Evolutionary conservation across 1,139 yeast species (phyloP).

Genomic region (Taiozyma sp.): DNA sequence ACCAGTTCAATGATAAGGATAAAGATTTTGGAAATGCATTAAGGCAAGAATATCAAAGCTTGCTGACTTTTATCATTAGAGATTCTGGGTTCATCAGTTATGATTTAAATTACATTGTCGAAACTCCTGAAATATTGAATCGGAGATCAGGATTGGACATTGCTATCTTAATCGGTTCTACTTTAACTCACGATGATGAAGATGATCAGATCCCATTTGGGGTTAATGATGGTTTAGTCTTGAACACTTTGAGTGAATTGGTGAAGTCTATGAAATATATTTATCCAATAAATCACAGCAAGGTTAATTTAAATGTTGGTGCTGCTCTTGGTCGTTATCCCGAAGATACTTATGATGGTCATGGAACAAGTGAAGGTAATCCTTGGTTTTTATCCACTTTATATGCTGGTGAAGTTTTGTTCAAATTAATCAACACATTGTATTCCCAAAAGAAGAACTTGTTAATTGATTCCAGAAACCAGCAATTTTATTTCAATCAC

Average conservation of each 20-base stretch:
- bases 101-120: conserved; percentile 52
- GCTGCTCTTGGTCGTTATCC: conserved; percentile 90
- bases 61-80: conserved; percentile 26
- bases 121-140: conserved; percentile 51
- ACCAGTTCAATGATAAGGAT: conserved; percentile 30
- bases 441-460: conserved; percentile 30
- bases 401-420: conserved; percentile 50
- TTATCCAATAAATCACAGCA: conserved; percentile 65
- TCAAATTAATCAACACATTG: conserved; percentile 32
- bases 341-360: conserved; percentile 87
- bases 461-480: conserved; percentile 21
- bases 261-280: conserved; percentile 63
- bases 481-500: conserved; percentile 25
- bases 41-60: conserved; percentile 10
- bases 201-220: conserved; percentile 46
- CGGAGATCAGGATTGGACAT: conserved; percentile 72
- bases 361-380: conserved; percentile 69
- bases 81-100: conserved; percentile 43
- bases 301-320: conserved; percentile 42
- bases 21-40: conserved; percentile 10
- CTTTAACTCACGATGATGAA: conserved; percentile 55
- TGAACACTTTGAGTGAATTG: conserved; percentile 54
- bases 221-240: conserved; percentile 45
- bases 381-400: conserved; percentile 95
- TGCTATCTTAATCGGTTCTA: conserved; percentile 67